Evolutionary conservation across 1,284 basidiomycete genomes (phyloP), one percentile per base, ranked within the genome.

Genomic region (Trichosporon sp.): DNA sequence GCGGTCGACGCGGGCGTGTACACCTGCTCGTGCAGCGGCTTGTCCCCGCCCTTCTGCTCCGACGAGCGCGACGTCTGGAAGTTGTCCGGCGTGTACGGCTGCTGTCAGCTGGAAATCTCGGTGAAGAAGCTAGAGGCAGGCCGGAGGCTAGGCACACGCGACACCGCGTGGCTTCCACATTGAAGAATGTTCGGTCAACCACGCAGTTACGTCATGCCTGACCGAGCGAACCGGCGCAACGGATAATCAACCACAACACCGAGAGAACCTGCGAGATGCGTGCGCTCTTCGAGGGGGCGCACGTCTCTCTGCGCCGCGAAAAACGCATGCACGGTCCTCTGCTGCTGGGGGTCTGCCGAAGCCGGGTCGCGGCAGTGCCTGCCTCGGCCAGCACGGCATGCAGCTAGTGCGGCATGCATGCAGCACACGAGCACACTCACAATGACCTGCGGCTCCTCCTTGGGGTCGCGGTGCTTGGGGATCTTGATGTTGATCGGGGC

Each of bases 1-100:
- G 85, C 85, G 4, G 87, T 85, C 7, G 89, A 89, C 15, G 88
- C 88, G 44, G 92, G 87, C 58, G 92, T 88, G 53, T 92, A 83
- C 65, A 95, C 83, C 79, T 90, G 62, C 53, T 64, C 27, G 62
- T 64, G 34, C 34, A 56, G 27, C 34, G 23, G 29, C 29, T 15
- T 35, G n/a, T n/a, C n/a, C 31, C 11, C 13, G 69, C 64, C 66
- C 70, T 4, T 63, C 18, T 21, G 44, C 38, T 18, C 27, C 21
- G 9, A 70, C 69, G 23, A 15, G 51, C 51, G 56, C 27, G 56
- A 15, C 56, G 18, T 21, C 56, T 60, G 56, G 69, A 80, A 83
- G 74, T 81, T 81, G 76, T 82, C 77, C 1, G 83, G 80, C 27
- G 72, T 70, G 63, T 79, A 73, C 21, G 83, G 82, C 82, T 83